A percentile compares a stretch with the other conserved stretches of the same genome.
phyloP scores from a whole-genome alignment of 192 early-diverging fungal species.

The Linderina pennispora region DNA sequence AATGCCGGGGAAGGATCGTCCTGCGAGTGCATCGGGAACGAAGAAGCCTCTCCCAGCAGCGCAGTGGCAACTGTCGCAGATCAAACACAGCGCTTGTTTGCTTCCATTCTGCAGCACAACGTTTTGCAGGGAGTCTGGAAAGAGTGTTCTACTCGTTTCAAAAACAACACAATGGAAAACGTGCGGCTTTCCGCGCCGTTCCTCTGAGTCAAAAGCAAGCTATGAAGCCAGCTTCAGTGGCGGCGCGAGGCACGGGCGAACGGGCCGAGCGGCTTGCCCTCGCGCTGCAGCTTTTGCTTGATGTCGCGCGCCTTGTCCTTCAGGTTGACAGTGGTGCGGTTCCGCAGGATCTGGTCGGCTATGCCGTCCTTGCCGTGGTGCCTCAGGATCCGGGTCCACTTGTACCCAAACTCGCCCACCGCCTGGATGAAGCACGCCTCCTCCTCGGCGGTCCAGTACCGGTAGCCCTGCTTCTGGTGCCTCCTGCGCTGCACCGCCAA shows the following conservation, averaged over 20 bases:
- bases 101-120: no score
- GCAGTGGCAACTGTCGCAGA: no score
- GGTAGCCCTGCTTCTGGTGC: no score
- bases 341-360: constrained; percentile 14
- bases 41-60: no score
- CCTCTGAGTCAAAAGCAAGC: no score
- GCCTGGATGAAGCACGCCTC: constrained; percentile 32
- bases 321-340: constrained; percentile 28
- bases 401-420: constrained; percentile 13
- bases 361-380: constrained; percentile 22
- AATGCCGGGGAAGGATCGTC: no score
- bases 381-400: constrained; percentile 22
- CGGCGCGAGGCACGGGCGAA: constrained; percentile 13
- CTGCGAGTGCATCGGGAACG: no score
- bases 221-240: no score
- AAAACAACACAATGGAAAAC: no score
- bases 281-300: constrained; percentile 37
- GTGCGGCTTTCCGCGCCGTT: neutral
- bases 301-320: constrained; percentile 49
- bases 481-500: constrained; percentile 1
- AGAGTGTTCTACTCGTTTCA: no score
- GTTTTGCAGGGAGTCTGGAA: no score
- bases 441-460: constrained; percentile 31
- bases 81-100: no score
- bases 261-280: constrained; percentile 23